Conservation (phyloP, 176 grass and related monocot species). For the Phoenix roebelenii region DNA sequence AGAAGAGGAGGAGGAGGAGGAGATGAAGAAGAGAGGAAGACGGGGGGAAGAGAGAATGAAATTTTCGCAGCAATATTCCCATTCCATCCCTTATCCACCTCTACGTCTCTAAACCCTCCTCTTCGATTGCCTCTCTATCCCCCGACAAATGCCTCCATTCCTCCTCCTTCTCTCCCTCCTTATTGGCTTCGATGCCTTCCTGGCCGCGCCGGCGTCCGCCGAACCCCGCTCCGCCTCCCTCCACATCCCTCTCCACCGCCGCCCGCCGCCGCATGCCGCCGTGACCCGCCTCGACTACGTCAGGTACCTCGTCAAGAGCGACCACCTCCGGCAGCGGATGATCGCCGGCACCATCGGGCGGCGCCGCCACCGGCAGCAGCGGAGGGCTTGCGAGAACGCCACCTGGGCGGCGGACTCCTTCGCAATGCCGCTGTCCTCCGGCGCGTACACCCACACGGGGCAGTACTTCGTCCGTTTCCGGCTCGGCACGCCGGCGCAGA, state of each 20-base stretch:
- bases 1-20: not conserved
- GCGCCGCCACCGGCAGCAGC: not conserved
- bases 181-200: constrained; percentile 21
- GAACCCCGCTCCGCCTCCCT: not conserved
- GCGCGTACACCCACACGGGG: constrained; percentile 33
- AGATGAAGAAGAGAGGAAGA: constrained; percentile 5
- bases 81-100: not conserved
- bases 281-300: constrained; percentile 24
- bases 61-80: constrained; percentile 5
- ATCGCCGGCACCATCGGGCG: not conserved
- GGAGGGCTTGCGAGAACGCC: not conserved
- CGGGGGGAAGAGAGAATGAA: constrained; percentile 4
- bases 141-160: not conserved
- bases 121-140: no score
- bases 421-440: constrained; percentile 54
- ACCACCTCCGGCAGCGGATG: constrained; percentile 25
- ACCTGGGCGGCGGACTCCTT: constrained; percentile 18
- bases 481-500: constrained; percentile 65
- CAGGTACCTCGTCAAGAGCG: constrained; percentile 24
- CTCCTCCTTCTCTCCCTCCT: constrained; percentile 20
- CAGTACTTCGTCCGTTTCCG: constrained; percentile 66
- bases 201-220: not conserved
- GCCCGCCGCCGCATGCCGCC: not conserved
- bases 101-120: no score
- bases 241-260: constrained; percentile 2